These are phyloP conservation scores for Tolypocladium cylindrosporum DNA, from an alignment of 2,329 filamentous ascomycete species.

Conservation along the genomic window DNA sequence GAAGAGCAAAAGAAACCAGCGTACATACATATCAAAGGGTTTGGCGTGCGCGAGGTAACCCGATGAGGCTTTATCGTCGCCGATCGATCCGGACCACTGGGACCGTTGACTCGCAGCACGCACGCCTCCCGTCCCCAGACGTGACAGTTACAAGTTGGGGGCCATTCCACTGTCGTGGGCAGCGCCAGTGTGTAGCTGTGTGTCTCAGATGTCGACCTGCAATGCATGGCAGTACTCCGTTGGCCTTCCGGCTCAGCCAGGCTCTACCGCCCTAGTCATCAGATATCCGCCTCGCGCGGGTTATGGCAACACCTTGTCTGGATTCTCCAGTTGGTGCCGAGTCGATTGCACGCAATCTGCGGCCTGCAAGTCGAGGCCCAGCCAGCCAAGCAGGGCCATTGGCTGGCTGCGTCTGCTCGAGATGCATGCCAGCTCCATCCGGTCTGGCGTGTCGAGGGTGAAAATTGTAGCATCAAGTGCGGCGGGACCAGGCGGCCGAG, in stretches of 20 bases:
- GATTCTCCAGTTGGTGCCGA: background rate
- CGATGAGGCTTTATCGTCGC: constrained; percentile 2
- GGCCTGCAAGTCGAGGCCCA: background rate
- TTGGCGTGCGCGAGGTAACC: background rate
- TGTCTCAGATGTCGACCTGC: background rate
- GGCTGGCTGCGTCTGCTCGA: background rate
- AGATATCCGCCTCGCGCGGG: background rate
- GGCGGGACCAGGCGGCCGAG: background rate
- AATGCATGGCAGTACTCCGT: background rate
- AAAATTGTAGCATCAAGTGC: background rate
- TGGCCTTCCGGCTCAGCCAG: background rate
- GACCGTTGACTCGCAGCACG: constrained; percentile 4
- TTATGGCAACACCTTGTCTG: background rate
- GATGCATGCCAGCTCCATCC: background rate
- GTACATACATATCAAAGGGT: background rate
- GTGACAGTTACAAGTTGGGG: background rate
- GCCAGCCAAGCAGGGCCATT: background rate
- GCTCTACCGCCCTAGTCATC: background rate
- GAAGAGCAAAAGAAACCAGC: background rate
- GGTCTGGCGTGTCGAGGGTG: background rate
- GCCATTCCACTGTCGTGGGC: background rate
- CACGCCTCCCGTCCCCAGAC: background rate
- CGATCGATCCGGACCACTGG: constrained; percentile 8
- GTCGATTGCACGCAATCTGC: background rate
- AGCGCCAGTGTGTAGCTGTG: background rate